Evolutionary conservation across 148 eudicot species (phyloP), one percentile per base, ranked within the genome.

Genomic region (Heliamphora exappendiculata): DNA sequence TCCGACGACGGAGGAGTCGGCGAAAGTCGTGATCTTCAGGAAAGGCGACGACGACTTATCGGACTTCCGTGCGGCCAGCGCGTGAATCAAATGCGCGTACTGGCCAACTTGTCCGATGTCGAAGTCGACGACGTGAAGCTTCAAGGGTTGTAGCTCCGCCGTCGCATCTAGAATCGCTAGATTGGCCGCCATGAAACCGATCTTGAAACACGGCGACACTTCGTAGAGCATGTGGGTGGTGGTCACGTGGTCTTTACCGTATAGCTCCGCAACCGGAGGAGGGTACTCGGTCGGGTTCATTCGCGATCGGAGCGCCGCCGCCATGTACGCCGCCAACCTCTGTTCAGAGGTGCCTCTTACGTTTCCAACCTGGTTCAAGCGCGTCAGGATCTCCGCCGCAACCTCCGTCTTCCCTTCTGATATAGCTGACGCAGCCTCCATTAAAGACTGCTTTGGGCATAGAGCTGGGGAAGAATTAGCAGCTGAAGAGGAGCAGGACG

Each of bases 181-280:
- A 64, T 93, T 93, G 0, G 97, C 93, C 0, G 94, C 92, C 75
- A 88, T 74, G 28, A 91, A 80, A 0, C 86, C 92, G 5, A 88
- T 90, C 77, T 88, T 89, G 58, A 88, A 93, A 49, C 96, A 93
- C n/a, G 89, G 90, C 3, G 97, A 93, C 1, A 73, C 78, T 5
- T 93, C 94, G 72, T 85, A 86, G 7, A 93, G 65, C 67, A 74
- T 63, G 36, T 87, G 86, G 5, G 87, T 76, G 1, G 92, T 78
- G 0, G 45, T 36, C 28, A 76, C 71, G 75, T 93, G 98, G 0
- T 89, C 93, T 22, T 83, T 75, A 0, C 85, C 50, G 75, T 65
- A 81, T 0, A 89, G 75, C 74, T 86, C 96, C 22, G 57, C 7
- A 0, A 80, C 76, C 13, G 89, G 81, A 1, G 87, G 71, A 1